Evolutionary conservation across 805 yeast genomes (phyloP).

Genomic region (Kodamaea laetipori): DNA sequence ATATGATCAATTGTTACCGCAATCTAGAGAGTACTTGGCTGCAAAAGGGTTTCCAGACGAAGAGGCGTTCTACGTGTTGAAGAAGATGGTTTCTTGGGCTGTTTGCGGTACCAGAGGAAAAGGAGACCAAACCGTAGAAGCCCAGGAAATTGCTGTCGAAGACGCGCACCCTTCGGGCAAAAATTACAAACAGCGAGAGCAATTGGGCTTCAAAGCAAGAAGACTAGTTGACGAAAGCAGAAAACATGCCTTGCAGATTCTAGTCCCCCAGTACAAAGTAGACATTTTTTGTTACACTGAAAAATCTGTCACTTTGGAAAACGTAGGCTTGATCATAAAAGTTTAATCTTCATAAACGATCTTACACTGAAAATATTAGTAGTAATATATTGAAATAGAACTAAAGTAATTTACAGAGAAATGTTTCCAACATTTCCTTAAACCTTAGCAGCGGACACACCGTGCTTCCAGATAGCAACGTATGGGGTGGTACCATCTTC

Average conservation of each 20-base stretch:
- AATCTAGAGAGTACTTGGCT: constrained; percentile 44
- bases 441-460: constrained; percentile 86
- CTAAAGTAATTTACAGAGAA: constrained; percentile 8
- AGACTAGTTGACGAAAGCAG: constrained; percentile 77
- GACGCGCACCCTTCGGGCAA: constrained; percentile 48
- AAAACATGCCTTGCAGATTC: constrained; percentile 43
- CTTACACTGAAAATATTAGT: too few species aligned
- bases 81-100: constrained; percentile 84
- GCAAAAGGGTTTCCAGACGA: constrained; percentile 33
- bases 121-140: constrained; percentile 2
- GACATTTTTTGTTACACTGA: constrained; percentile 62
- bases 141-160: too few species aligned
- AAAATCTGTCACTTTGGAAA: constrained; percentile 64
- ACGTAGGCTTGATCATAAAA: constrained; percentile 49
- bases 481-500: constrained; percentile 98
- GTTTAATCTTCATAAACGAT: background rate
- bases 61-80: constrained; percentile 49
- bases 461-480: constrained; percentile 99
- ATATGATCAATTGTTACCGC: constrained; percentile 54
- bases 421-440: constrained; percentile 41
- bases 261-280: constrained; percentile 41
- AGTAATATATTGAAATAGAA: constrained; percentile 10
- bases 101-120: constrained; percentile 62
- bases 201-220: constrained; percentile 68
- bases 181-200: constrained; percentile 49